Evolutionary conservation across 106 monocot species (phyloP).

Genomic region (Triglochin maritima): DNA sequence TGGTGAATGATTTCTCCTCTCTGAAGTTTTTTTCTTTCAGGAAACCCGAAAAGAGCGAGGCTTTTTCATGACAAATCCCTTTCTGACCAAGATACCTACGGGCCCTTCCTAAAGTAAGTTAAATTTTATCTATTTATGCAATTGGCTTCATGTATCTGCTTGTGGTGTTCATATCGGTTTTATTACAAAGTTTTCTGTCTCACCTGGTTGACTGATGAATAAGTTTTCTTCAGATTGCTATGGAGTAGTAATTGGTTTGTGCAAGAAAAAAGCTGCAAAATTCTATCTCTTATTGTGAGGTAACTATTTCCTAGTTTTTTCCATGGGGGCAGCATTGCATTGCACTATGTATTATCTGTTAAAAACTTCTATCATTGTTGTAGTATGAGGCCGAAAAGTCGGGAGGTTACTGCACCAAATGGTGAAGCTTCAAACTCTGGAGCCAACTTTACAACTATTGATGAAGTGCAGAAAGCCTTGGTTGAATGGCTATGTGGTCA

Average conservation of each 20-base stretch:
- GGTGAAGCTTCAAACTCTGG: slow-evolving; percentile 58
- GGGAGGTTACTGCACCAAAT: slow-evolving; percentile 36
- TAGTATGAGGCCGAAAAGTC: slow-evolving; percentile 58
- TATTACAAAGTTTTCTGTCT: no score
- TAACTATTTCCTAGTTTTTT: not conserved
- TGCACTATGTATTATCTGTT: not conserved
- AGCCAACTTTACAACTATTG: slow-evolving; percentile 35
- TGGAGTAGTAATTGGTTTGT: slow-evolving; percentile 90
- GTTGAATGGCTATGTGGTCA: slow-evolving; percentile 89
- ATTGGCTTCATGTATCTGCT: no score
- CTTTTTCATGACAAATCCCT: slow-evolving; percentile 84
- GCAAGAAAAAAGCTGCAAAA: slow-evolving; percentile 96
- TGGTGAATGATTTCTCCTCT: no score
- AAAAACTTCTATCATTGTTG: slow-evolving; percentile 1
- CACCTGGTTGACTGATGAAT: not conserved
- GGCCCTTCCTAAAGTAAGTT: slow-evolving; percentile 72
- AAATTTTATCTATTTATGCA: not conserved
- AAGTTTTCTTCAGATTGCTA: slow-evolving; percentile 52
- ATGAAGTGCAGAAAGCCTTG: slow-evolving; percentile 69
- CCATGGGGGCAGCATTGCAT: not conserved
- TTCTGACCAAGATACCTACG: slow-evolving; percentile 60
- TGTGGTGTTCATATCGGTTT: no score
- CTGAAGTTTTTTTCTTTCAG: slow-evolving; percentile 23
- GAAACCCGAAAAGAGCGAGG: slow-evolving; percentile 77
- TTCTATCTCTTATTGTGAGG: slow-evolving; percentile 75